These are phyloP conservation scores for Malassezia vespertilionis DNA, from an alignment of 1,284 basidiomycete genomes.

Conservation along the genomic window DNA sequence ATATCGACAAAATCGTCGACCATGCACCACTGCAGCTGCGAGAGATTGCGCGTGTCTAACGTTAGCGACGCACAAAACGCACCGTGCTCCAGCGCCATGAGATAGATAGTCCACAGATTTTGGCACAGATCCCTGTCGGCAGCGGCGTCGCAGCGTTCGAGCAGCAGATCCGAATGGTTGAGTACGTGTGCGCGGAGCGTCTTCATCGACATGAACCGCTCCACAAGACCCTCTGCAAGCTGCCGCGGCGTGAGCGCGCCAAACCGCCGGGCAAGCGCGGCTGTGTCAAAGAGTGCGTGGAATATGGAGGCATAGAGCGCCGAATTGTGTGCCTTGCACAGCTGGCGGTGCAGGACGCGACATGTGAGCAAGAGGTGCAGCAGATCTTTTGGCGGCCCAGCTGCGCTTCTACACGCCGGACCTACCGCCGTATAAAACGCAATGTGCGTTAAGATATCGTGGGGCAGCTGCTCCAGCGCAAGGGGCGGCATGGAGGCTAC, in stretches of 20 bases:
- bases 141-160: background rate
- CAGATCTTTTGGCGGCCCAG: background rate
- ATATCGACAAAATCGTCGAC: background rate
- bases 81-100: conserved; percentile 5
- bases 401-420: background rate
- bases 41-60: background rate
- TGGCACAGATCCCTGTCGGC: background rate
- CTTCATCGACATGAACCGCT: background rate
- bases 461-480: background rate
- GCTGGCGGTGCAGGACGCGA: background rate
- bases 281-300: background rate
- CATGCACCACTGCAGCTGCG: background rate
- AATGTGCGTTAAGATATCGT: background rate
- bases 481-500: background rate
- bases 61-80: background rate
- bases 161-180: background rate
- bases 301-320: conserved; percentile 3
- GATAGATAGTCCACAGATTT: background rate
- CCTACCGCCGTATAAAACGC: background rate
- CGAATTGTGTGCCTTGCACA: background rate
- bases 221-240: background rate
- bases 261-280: background rate
- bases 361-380: background rate
- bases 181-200: background rate
- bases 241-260: background rate